Evolutionary conservation across 768 basidiomycete genomes (phyloP).

Genomic region (Hericium alpestre): DNA sequence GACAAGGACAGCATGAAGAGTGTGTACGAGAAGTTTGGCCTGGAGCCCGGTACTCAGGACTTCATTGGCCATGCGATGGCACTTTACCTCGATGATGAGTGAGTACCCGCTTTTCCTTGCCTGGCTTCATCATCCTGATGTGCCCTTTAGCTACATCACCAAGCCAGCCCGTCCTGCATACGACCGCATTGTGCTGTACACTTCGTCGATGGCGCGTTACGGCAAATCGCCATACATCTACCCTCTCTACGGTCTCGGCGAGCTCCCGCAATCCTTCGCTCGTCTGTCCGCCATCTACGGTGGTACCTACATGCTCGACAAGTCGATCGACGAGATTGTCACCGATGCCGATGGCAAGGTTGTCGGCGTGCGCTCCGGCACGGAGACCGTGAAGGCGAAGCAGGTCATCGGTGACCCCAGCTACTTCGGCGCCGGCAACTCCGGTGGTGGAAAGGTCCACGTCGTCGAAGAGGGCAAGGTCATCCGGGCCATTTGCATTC

Average conservation of each 20-base stretch:
- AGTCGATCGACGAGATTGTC: conserved; percentile 83
- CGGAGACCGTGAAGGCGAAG: conserved; percentile 93
- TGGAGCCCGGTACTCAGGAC: conserved; percentile 96
- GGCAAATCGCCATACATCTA: conserved; percentile 99
- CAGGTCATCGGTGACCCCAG: conserved; percentile 96
- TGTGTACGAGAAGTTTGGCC: conserved; percentile 93
- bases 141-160: conserved; percentile 66
- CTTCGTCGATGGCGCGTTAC: conserved; percentile 96
- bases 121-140: background rate
- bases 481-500: conserved; percentile 90
- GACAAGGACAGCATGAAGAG: conserved; percentile 88
- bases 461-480: conserved; percentile 92
- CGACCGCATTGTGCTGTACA: conserved; percentile 94
- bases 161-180: conserved; percentile 86
- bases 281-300: conserved; percentile 98
- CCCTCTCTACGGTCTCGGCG: conserved; percentile 96
- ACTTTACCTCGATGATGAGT: conserved; percentile 95
- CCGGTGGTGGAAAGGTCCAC: conserved; percentile 66
- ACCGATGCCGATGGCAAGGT: conserved; percentile 82
- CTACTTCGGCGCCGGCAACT: conserved; percentile 74
- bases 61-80: conserved; percentile 99
- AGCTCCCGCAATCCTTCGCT: conserved; percentile 97
- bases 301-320: conserved; percentile 99
- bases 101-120: conserved; percentile 23
- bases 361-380: conserved; percentile 79